Evolutionary conservation across 192 early-diverging fungal species (phyloP).

Genomic region (Dissophora ornata): DNA sequence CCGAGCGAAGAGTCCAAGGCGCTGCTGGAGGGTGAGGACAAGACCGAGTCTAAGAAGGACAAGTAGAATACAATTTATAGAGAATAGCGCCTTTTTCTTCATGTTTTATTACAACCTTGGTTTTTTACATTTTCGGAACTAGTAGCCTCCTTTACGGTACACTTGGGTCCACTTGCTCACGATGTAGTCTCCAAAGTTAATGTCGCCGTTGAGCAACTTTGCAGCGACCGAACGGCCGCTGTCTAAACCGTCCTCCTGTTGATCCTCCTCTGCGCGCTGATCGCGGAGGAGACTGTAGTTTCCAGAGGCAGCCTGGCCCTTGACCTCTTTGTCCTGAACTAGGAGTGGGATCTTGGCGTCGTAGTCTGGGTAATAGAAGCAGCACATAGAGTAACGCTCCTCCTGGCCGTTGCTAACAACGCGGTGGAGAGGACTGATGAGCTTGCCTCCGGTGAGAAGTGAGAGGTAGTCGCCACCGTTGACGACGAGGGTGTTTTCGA

Average conservation of each 20-base stretch:
- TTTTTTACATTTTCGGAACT: no score
- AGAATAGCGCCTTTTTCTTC: no score
- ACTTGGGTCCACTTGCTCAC: constrained; percentile 55
- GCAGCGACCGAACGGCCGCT: constrained; percentile 27
- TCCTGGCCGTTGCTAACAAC: constrained; percentile 60
- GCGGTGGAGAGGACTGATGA: constrained; percentile 66
- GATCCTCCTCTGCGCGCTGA: constrained; percentile 35
- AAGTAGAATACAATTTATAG: no score
- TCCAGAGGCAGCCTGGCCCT: constrained; percentile 38
- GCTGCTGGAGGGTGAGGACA: constrained; percentile 7
- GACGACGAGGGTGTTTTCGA: constrained; percentile 63
- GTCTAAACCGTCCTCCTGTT: not conserved
- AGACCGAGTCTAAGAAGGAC: constrained; percentile 51
- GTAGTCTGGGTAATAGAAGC: constrained; percentile 73
- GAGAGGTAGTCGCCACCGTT: constrained; percentile 74
- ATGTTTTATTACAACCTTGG: no score
- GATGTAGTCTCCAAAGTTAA: constrained; percentile 54
- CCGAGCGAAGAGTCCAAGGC: constrained; percentile 35
- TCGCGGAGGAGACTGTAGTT: constrained; percentile 45
- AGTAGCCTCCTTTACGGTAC: constrained; percentile 38
- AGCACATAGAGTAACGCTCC: constrained; percentile 66
- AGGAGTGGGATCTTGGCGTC: constrained; percentile 58
- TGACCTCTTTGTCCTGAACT: constrained; percentile 34
- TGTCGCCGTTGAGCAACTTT: constrained; percentile 40
- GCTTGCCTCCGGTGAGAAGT: constrained; percentile 61